Percentiles rank a stretch among this genome's conserved stretches.
Conservation (phyloP, 305 asterid species). For the Fraxinus sp. region DNA sequence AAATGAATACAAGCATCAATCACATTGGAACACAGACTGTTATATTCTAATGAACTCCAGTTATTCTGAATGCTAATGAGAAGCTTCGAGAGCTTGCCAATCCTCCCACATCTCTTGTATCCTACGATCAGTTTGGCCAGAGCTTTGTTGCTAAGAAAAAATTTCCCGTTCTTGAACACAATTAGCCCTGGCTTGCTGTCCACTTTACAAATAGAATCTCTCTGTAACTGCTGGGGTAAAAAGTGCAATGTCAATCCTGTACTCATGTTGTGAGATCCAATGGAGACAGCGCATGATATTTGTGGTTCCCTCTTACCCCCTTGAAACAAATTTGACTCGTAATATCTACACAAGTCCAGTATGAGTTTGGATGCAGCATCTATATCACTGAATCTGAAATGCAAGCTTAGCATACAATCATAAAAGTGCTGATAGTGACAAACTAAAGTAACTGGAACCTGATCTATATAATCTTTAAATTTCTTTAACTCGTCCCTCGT, state of each 20-base stretch:
- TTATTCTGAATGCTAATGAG: conserved; percentile 45
- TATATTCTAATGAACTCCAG: conserved; percentile 31
- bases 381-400: conserved; percentile 67
- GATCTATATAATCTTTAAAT: conserved; percentile 49
- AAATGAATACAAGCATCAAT: conserved; percentile 57
- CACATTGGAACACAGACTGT: conserved; percentile 44
- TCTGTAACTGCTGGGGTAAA: conserved; percentile 46
- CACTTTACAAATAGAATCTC: conserved; percentile 47
- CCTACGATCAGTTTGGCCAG: conserved; percentile 53
- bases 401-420: conserved; percentile 60
- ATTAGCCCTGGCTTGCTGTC: conserved; percentile 46
- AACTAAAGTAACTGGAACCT: conserved; percentile 37
- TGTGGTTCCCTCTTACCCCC: conserved; percentile 30
- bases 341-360: conserved; percentile 36
- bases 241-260: conserved; percentile 58
- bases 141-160: conserved; percentile 59
- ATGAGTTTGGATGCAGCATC: conserved; percentile 70
- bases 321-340: conserved; percentile 19
- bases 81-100: conserved; percentile 58
- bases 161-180: conserved; percentile 47
- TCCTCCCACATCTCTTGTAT: conserved; percentile 53
- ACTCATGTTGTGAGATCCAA: conserved; percentile 64
- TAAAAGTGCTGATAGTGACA: conserved; percentile 61
- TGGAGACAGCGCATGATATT: conserved; percentile 43
- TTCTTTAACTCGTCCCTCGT: conserved; percentile 70